Evolutionary conservation across 2,329 filamentous ascomycete genomes (phyloP).

Genomic region (Hysterium pulicare): DNA sequence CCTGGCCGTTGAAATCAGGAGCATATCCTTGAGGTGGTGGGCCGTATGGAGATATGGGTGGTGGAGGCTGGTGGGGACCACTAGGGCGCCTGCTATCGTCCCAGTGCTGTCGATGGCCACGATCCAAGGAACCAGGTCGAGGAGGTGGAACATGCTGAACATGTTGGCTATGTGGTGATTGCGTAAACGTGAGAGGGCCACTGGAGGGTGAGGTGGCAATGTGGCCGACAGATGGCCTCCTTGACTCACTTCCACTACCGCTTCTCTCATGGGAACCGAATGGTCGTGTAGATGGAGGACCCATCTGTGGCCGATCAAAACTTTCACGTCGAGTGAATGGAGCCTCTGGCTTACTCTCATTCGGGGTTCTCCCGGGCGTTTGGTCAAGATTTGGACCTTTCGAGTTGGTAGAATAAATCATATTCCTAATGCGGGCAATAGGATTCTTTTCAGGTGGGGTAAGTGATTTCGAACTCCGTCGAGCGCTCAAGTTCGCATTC

Average conservation of each 20-base stretch:
- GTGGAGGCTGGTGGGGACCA: conserved; percentile 22
- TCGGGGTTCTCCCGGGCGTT: conserved; percentile 1
- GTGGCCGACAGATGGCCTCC: conserved; percentile 21
- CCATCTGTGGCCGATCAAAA: conserved; percentile 11
- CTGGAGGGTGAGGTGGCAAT: conserved; percentile 14
- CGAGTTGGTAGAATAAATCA: conserved; percentile 5
- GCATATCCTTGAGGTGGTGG: conserved; percentile 22
- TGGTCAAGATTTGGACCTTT: conserved; percentile 3
- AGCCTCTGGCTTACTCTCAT: not conserved
- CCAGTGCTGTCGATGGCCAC: conserved; percentile 18
- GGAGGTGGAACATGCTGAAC: conserved; percentile 13
- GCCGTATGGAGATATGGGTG: conserved; percentile 21
- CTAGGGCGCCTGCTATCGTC: conserved; percentile 27
- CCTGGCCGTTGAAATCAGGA: conserved; percentile 15
- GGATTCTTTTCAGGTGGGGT: conserved; percentile 19
- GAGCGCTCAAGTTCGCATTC: conserved; percentile 14
- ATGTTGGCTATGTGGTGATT: conserved; percentile 13
- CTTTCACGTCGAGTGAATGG: conserved; percentile 25
- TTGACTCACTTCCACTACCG: conserved; percentile 23
- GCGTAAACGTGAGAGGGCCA: conserved; percentile 10
- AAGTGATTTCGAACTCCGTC: conserved; percentile 21
- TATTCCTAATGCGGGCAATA: conserved; percentile 13
- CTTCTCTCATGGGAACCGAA: conserved; percentile 17
- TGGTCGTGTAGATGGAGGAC: conserved; percentile 10
- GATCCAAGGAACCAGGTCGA: conserved; percentile 25